Base-by-base conservation (phyloP, 1,284 basidiomycete species). In the Phellopilus nigrolimitatus region DNA sequence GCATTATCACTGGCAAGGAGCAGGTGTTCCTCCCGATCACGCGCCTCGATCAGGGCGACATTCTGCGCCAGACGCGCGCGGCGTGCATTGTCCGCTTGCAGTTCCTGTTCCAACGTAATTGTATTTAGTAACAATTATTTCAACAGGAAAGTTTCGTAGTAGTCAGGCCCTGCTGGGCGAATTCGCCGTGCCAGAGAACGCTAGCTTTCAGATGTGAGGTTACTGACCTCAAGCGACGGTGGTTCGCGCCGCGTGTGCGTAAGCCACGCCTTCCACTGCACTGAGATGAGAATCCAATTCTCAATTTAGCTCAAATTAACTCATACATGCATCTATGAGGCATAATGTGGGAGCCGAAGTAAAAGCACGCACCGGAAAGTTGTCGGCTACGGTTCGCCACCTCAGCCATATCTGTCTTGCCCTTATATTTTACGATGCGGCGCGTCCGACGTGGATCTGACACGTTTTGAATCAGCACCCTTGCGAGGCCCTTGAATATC, bases 261-360 rank as follows among this genome's bases (percentile, higher is more conserved):
- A 1, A 65, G 49, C 63, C 63, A 65, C 13, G 62, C 57, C 27
- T 56, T 56, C 63, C 62, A 63, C 44, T 65, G 63, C 4, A 65
- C 63, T 64, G 51, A 10, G n/a, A n/a, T n/a, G n/a, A n/a, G n/a
- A n/a, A n/a, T n/a, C n/a, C n/a, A n/a, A n/a, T n/a, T n/a, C n/a
- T n/a, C 27, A 7, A 43, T 19, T 22, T 17, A 47, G 34, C 4
- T 48, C 31, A 42, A 28, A 34, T 51, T 0, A n/a, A n/a, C n/a
- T n/a, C n/a, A n/a, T n/a, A n/a, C n/a, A n/a, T n/a, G n/a, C n/a
- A n/a, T n/a, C n/a, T 4, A 19, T 31, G 22, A 21, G 27, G 31
- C 8, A 47, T 37, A 52, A 5, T 38, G 34, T 41, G 41, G 47
- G 42, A 48, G 49, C n/a, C n/a, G 41, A 19, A 41, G 49, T 6